Evolutionary conservation across 768 basidiomycete genomes (phyloP).

Genomic region (Tricholoma furcatifolium): DNA sequence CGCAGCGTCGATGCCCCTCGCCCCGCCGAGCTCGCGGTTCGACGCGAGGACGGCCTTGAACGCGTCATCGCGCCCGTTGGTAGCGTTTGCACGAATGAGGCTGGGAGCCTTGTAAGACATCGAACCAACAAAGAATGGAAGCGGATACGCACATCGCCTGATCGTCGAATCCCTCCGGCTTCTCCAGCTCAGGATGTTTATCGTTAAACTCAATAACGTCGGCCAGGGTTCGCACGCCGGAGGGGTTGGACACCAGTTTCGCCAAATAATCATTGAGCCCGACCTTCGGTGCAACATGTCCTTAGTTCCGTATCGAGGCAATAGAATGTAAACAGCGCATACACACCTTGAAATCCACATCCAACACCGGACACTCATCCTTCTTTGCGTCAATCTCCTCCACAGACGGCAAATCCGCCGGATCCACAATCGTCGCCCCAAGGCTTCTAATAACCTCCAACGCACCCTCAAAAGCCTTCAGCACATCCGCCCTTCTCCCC

Average conservation of each 20-base stretch:
- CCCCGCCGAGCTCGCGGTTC: slow-evolving; percentile 42
- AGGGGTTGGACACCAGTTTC: slow-evolving; percentile 48
- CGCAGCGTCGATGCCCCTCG: slow-evolving; percentile 58
- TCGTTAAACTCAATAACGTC: slow-evolving; percentile 61
- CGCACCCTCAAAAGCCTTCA: slow-evolving; percentile 37
- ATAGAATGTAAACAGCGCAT: no score
- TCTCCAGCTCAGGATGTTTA: slow-evolving; percentile 49
- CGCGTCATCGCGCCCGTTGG: slow-evolving; percentile 37
- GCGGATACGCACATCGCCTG: slow-evolving; percentile 32
- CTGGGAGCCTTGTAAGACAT: slow-evolving; percentile 18
- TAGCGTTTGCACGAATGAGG: slow-evolving; percentile 36
- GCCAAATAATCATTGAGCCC: slow-evolving; percentile 49
- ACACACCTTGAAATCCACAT: slow-evolving; percentile 59
- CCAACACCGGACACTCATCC: no score
- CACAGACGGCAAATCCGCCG: slow-evolving; percentile 56
- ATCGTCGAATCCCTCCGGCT: slow-evolving; percentile 35
- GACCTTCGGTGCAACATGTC: slow-evolving; percentile 34
- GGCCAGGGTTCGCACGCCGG: slow-evolving; percentile 51
- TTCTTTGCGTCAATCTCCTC: slow-evolving; percentile 53
- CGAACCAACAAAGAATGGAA: background rate
- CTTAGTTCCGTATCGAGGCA: no score
- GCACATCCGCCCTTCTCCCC: slow-evolving; percentile 33
- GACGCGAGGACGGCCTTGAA: slow-evolving; percentile 44
- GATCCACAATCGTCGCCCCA: slow-evolving; percentile 57
- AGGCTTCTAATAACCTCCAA: slow-evolving; percentile 34